Conservation (phyloP, 352 stramenopile species). For the Thalassiosira hispida region DNA sequence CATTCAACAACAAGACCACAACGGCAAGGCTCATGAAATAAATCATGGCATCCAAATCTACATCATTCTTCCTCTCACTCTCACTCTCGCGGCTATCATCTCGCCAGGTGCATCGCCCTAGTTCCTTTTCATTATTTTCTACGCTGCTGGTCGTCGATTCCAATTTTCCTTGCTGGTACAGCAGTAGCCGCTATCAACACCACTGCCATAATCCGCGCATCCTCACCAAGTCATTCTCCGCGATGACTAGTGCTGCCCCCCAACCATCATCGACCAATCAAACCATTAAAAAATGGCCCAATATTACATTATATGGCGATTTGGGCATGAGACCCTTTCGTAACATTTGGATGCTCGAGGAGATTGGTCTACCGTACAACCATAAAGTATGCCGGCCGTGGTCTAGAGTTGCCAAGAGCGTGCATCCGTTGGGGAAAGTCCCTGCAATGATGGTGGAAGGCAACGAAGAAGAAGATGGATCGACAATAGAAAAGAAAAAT, state of each 20-base stretch:
- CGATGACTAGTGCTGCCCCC: slow-evolving; percentile 21
- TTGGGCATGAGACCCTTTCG: slow-evolving; percentile 68
- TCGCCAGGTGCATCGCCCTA: too few species aligned
- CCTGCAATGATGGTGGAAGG: slow-evolving; percentile 61
- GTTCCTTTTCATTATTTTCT: too few species aligned
- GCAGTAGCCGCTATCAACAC: too few species aligned
- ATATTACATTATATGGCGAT: slow-evolving; percentile 45
- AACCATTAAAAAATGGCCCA: slow-evolving; percentile 51
- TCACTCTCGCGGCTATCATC: too few species aligned
- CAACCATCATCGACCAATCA: slow-evolving; percentile 44
- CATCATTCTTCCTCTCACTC: too few species aligned
- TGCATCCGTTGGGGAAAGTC: slow-evolving; percentile 77
- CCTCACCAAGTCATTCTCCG: too few species aligned
- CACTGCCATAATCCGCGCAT: too few species aligned
- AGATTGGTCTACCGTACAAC: slow-evolving; percentile 60
- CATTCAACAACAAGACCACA: too few species aligned
- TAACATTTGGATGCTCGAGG: slow-evolving; percentile 83
- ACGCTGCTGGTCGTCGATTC: too few species aligned
- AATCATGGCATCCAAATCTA: too few species aligned
- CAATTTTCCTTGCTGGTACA: too few species aligned
- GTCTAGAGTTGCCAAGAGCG: slow-evolving; percentile 35
- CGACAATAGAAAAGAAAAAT: neutral
- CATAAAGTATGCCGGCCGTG: slow-evolving; percentile 48
- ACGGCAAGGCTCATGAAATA: too few species aligned
- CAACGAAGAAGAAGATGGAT: slow-evolving; percentile 5